Evolutionary conservation across 2,329 filamentous ascomycete species (phyloP), one percentile per base, ranked within the genome.

Genomic region (Phialemoniopsis sp.): DNA sequence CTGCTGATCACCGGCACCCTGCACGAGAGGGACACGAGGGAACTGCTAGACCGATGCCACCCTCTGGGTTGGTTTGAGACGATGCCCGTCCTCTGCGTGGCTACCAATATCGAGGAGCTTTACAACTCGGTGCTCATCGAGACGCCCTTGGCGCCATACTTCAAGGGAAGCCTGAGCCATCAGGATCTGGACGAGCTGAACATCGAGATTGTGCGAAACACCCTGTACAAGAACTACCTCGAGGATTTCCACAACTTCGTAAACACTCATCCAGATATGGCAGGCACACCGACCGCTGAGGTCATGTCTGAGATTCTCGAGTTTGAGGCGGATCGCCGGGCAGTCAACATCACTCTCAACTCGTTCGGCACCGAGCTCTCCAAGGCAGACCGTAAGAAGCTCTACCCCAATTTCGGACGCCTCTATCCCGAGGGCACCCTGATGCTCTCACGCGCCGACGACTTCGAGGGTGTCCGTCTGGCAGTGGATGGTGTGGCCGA

Each of bases 291-390:
- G 1, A 98, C 93, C 0, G 76, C 89, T 32, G 89, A 95, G 55
- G 82, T 96, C 60, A 98, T 98, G 93, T 82, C 85, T 8, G 91
- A 97, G 67, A 87, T 96, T 37, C 73, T 98, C 36, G 87, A 95
- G 59, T 98, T 98, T 54, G 93, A 98, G 70, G 93, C 94, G 17
- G 93, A 98, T 60, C 80, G 93, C 50, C 81, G 93, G 60, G 89
- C 90, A 54, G 98, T 98, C 73, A 98, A 98, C 70, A 98, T 98
- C 63, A 98, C 93, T 2, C 79, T 98, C 53, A 98, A 98, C 73
- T 96, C 90, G 0, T 97, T 98, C 55, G 93, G 93, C 47, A 98
- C 94, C 8, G 93, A 98, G 63, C 76, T 98, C 36, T 85, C 82
- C 54, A 98, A 98, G 77, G 77, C 80, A 32, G 93, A 97, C 60